A percentile compares a stretch with the other conserved stretches of the same genome.
Evolutionary conservation across 768 basidiomycete genomes (phyloP).

Genomic region (Phylloporus sp.): DNA sequence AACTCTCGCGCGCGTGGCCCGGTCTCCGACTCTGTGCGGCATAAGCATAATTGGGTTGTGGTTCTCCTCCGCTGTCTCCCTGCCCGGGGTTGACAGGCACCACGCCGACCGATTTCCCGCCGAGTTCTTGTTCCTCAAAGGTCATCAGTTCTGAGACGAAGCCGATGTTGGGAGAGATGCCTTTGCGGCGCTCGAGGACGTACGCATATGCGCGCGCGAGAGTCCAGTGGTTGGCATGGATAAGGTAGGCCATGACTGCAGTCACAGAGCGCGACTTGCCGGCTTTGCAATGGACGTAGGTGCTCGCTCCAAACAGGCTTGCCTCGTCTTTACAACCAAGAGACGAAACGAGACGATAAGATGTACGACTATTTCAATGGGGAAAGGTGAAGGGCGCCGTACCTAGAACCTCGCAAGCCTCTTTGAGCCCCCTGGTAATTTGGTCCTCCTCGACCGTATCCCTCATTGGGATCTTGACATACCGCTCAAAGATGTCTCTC

Average conservation of each 20-base stretch:
- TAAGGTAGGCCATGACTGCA: conserved; percentile 94
- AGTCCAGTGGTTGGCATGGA: conserved; percentile 97
- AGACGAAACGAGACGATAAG: not conserved
- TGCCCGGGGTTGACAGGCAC: conserved; percentile 16
- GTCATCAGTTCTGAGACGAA: conserved; percentile 97
- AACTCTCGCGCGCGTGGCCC: conserved; percentile 68
- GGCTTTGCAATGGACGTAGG: conserved; percentile 95
- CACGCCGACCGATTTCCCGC: conserved; percentile 38
- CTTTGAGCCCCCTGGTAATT: conserved; percentile 72
- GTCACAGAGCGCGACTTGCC: conserved; percentile 96
- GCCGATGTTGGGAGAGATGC: conserved; percentile 95
- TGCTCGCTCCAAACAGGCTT: conserved; percentile 78
- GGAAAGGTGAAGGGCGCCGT: conserved; percentile 28
- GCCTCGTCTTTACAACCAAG: conserved; percentile 67
- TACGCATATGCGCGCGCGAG: conserved; percentile 87
- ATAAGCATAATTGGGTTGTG: conserved; percentile 36
- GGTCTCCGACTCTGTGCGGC: conserved; percentile 48
- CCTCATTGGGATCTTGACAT: conserved; percentile 85
- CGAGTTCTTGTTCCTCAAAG: conserved; percentile 90
- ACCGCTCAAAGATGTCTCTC: conserved; percentile 71
- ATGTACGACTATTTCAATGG: conserved; percentile 1
- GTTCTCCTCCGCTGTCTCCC: conserved; percentile 20
- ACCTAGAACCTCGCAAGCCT: conserved; percentile 87
- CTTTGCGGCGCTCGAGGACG: conserved; percentile 87
- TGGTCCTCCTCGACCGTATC: conserved; percentile 95